These are phyloP conservation scores for Penicillium psychrosexuale DNA, from an alignment of 2,329 filamentous ascomycete species.

Conservation along the genomic window DNA sequence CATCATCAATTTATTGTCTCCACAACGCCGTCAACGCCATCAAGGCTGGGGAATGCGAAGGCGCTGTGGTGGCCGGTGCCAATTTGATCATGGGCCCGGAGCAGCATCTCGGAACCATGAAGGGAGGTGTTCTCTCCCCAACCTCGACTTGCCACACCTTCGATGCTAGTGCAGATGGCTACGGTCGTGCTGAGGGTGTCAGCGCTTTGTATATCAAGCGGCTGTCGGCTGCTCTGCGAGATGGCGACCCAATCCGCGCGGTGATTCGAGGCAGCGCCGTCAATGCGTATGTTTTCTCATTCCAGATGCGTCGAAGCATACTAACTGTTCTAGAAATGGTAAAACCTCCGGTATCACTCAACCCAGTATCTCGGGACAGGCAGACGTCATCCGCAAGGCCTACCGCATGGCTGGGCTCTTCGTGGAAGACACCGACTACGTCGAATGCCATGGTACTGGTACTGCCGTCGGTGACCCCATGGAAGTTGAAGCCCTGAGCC, in stretches of 20 bases:
- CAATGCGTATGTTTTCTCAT: slow-evolving; percentile 7
- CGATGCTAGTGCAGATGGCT: slow-evolving; percentile 31
- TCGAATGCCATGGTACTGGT: too few species aligned
- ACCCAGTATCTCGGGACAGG: background rate
- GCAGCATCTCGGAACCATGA: slow-evolving; percentile 26
- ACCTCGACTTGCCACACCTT: slow-evolving; percentile 30
- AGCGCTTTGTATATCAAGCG: slow-evolving; percentile 32
- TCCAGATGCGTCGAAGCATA: too few species aligned
- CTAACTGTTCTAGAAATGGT: background rate
- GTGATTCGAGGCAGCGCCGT: slow-evolving; percentile 26
- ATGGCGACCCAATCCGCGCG: slow-evolving; percentile 30
- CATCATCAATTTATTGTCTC: slow-evolving; percentile 31
- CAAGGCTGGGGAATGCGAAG: slow-evolving; percentile 10
- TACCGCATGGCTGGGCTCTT: background rate
- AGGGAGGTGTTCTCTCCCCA: slow-evolving; percentile 36
- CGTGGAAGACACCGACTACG: too few species aligned
- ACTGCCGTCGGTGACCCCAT: too few species aligned
- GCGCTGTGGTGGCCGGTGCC: slow-evolving; percentile 35
- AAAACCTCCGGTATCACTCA: background rate
- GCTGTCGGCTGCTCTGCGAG: slow-evolving; percentile 28
- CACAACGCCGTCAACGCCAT: slow-evolving; percentile 28
- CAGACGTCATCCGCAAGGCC: background rate
- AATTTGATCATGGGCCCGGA: slow-evolving; percentile 35
- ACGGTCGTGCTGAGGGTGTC: slow-evolving; percentile 34
- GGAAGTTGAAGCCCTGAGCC: too few species aligned